Base-by-base conservation (phyloP, 1,284 basidiomycete genomes). In the Tilletia horrida region DNA sequence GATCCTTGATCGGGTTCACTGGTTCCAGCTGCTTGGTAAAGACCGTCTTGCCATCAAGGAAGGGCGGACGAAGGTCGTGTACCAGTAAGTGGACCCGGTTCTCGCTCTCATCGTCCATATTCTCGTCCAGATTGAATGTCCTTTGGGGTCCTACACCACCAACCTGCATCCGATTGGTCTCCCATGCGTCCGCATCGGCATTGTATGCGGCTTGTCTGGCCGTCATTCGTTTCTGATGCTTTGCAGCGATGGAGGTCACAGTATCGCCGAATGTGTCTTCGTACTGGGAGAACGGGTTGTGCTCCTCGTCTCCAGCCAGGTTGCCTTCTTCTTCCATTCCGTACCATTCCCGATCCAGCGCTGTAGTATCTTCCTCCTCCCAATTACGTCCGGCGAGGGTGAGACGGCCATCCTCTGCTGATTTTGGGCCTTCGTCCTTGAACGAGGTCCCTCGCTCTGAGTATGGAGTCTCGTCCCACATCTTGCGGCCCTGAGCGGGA, bases 11-110 rank as follows among this genome's bases (percentile, higher is more conserved):
- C 0, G 96, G 96, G 77, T 97, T 97, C 83, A 98, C 91, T 0
- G 96, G 94, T 63, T 97, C 95, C 18, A 98, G 86, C 81, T 98
- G 96, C 81, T 91, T 94, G 1, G 96, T 99, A 82, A 91, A 99
- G 0, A 97, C 91, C 0, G 92, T 94, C 25, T 91, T 90, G 0
- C 96, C 96, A 76, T 98, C 95, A 67, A 99, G 86, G 85, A 98
- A 99, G 0, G 96, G 96, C 0, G 96, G 96, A 75, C 96, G 96
- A 65, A 98, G 87, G 81, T 97, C 91, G 77, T 98, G 96, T 0
- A 97, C 91, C 83, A 98, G 90, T 50, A 99, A 91, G 80, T 98
- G 96, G 0, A 98, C 94, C 0, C 93, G 90, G 0, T 91, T 92
- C 82, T 97, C 96, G 78, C 95, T 93, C 76, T 96, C 92, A n/a